Evolutionary conservation across 2,329 filamentous ascomycete genomes (phyloP).

Genomic region (Trichophaea hybrida): DNA sequence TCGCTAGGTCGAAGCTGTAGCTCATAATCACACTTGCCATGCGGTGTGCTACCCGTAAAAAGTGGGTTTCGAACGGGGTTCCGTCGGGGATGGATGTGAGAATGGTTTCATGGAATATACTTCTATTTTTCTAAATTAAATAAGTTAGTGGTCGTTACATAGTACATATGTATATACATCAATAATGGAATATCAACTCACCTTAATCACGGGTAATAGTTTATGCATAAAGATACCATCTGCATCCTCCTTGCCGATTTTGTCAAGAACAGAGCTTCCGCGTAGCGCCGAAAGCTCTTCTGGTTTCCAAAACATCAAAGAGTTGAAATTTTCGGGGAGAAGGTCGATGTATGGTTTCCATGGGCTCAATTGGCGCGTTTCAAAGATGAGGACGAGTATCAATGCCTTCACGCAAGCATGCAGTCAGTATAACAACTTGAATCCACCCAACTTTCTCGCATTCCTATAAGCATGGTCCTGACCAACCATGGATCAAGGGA

Average conservation of each 20-base stretch:
- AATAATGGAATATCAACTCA: background rate
- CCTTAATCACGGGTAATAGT: background rate
- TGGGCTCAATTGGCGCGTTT: conserved; percentile 47
- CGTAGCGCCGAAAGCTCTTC: conserved; percentile 58
- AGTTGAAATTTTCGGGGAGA: conserved; percentile 59
- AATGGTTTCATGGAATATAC: conserved; percentile 31
- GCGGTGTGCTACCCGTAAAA: conserved; percentile 50
- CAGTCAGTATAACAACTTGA: background rate
- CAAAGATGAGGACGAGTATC: conserved; percentile 70
- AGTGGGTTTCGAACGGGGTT: conserved; percentile 28
- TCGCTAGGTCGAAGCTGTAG: conserved; percentile 73
- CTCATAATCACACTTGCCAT: conserved; percentile 88
- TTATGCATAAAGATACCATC: conserved; percentile 35
- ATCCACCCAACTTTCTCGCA: background rate
- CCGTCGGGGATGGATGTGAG: conserved; percentile 22
- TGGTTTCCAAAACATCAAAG: conserved; percentile 76
- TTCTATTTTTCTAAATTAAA: conserved; percentile 24
- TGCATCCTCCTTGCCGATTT: conserved; percentile 60
- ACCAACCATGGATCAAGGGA: conserved; percentile 38
- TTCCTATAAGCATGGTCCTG: conserved; percentile 9
- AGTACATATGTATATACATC: background rate
- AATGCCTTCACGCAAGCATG: conserved; percentile 40
- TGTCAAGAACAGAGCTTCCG: conserved; percentile 58
- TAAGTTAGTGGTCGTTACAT: no score
- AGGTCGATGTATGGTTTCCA: conserved; percentile 71